Evolutionary conservation across 345 rosid species (phyloP), one percentile per base, ranked within the genome.

Genomic region (Populus pruinosa): DNA sequence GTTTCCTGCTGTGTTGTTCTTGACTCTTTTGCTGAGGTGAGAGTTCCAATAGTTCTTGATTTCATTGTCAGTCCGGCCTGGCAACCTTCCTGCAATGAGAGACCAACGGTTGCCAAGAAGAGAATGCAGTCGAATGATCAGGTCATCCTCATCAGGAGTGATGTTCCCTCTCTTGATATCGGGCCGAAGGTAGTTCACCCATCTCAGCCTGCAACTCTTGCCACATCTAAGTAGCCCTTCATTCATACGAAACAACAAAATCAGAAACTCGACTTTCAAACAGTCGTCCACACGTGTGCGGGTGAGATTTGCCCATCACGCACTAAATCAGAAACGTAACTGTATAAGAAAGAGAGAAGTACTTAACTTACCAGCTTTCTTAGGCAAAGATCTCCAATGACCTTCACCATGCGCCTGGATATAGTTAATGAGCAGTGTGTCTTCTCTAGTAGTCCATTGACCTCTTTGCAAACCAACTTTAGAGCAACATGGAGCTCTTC

Each of bases 41-140:
- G 88, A 76, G 55, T 85, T 87, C 90, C 90, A 87, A 21, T 87
- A 68, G 80, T 87, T 87, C 69, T 85, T 87, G 65, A 87, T 87
- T 68, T 87, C 88, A 82, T 87, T 87, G 70, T 87, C 90, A 3
- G 90, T 87, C 75, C 90, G 77, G 56, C 90, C 88, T 0, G 86
- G 88, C 8, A 87, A 38, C 68, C 88, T 74, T 12, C 83, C 83
- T 0, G 87, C 88, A 31, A 86, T 86, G 77, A 86, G 79, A 6
- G 85, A 82, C 89, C 87, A 87, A 2, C 88, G 81, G 76, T 87
- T 87, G 43, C 90, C 88, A 0, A 87, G 88, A 53, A 87, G 88
- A 3, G 85, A 44, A 35, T 87, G 90, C 27, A 87, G 78, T 16
- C 85, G 76, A 77, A 87, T 72, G 69, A 87, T 86, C 31, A 86